These are phyloP conservation scores for Aspergillus leporis DNA, from an alignment of 495 filamentous ascomycete species.

Conservation along the genomic window DNA sequence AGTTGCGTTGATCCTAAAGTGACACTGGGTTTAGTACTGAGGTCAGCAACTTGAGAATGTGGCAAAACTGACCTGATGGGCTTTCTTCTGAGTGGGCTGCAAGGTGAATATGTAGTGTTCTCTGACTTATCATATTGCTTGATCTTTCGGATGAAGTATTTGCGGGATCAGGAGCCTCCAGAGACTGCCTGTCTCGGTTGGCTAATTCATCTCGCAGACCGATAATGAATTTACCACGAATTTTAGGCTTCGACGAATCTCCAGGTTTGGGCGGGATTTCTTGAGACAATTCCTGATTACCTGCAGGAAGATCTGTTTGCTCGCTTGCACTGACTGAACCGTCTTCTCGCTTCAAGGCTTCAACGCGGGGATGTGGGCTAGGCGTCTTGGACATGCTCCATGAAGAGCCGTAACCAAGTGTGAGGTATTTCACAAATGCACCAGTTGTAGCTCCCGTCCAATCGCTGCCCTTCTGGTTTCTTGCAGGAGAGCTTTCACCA, in stretches of 20 bases:
- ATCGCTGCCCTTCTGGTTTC: slow-evolving; percentile 25
- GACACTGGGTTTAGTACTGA: slow-evolving; percentile 4
- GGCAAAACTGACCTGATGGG: slow-evolving; percentile 14
- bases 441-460: slow-evolving; percentile 38
- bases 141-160: slow-evolving; percentile 19
- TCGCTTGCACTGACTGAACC: slow-evolving; percentile 3
- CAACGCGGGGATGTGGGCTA: slow-evolving; percentile 25
- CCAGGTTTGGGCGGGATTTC: slow-evolving; percentile 1
- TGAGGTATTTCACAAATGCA: slow-evolving; percentile 59
- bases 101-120: slow-evolving; percentile 51
- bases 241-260: slow-evolving; percentile 5
- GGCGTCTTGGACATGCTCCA: slow-evolving; percentile 49
- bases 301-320: slow-evolving; percentile 5
- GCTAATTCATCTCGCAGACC: slow-evolving; percentile 67
- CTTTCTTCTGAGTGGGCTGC: slow-evolving; percentile 18
- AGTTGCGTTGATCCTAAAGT: slow-evolving; percentile 45
- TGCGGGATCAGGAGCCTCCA: slow-evolving; percentile 30
- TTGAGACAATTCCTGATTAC: not conserved
- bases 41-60: not conserved
- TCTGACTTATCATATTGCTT: slow-evolving; percentile 47
- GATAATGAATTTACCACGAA: slow-evolving; percentile 65
- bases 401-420: slow-evolving; percentile 60
- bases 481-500: slow-evolving; percentile 20
- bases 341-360: slow-evolving; percentile 22
- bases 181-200: slow-evolving; percentile 23